phyloP scores from a whole-genome alignment of 768 basidiomycete genomes.

The Suillus hirtellus region DNA sequence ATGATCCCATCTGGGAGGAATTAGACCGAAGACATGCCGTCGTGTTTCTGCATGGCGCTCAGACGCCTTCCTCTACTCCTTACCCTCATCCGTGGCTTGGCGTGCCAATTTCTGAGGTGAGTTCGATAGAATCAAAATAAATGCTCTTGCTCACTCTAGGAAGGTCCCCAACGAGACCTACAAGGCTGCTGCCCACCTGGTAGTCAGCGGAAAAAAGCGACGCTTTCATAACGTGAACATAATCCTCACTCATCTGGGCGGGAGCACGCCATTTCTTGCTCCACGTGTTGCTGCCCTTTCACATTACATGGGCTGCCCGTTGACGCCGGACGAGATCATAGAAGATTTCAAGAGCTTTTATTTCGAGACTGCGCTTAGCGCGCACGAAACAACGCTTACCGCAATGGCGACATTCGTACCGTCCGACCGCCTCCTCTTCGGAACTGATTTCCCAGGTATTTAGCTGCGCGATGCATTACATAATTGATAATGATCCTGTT shows the following conservation, averaged over 20 bases:
- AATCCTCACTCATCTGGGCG: constrained; percentile 76
- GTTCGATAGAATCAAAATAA: constrained; percentile 13
- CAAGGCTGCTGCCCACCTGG: constrained; percentile 78
- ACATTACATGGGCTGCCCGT: constrained; percentile 64
- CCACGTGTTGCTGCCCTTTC: constrained; percentile 70
- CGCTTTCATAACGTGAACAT: constrained; percentile 59
- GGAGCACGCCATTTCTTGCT: constrained; percentile 63
- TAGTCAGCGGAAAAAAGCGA: constrained; percentile 70
- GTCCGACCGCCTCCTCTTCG: constrained; percentile 59
- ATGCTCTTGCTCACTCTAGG: constrained; percentile 7
- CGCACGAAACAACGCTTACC: constrained; percentile 51
- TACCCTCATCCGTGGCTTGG: constrained; percentile 65
- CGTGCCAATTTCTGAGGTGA: constrained; percentile 67
- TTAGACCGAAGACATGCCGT: constrained; percentile 57
- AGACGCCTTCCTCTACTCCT: constrained; percentile 63
- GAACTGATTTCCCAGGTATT: constrained; percentile 77
- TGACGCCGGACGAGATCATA: constrained; percentile 65
- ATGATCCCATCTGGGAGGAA: constrained; percentile 71
- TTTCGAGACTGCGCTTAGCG: constrained; percentile 71
- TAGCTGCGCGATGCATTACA: constrained; percentile 3
- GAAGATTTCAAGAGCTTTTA: constrained; percentile 72
- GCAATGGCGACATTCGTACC: constrained; percentile 53
- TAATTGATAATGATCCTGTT: neutral
- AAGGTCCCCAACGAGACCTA: constrained; percentile 83
- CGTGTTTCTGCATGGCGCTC: constrained; percentile 74